A percentile compares a stretch with the other conserved stretches of the same genome.
phyloP scores from a whole-genome alignment of 2,329 filamentous ascomycete genomes.

The Colletotrichum sojae region DNA sequence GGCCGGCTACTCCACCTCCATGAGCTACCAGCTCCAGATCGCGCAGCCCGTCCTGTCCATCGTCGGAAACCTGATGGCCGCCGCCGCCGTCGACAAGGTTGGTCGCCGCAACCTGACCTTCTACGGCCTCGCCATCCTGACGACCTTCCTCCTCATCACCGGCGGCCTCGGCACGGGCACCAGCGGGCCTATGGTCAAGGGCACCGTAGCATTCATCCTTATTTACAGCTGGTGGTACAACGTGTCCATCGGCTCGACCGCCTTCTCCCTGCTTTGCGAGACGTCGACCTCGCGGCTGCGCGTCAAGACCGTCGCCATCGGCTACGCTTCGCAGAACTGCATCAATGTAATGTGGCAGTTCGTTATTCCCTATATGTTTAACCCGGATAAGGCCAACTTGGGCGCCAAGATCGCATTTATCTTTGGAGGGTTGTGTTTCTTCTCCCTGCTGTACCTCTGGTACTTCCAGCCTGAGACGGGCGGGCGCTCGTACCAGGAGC shows the following conservation, averaged over 20 bases:
- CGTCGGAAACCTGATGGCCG: constrained; percentile 57
- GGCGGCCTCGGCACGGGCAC: constrained; percentile 53
- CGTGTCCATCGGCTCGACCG: constrained; percentile 57
- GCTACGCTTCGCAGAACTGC: constrained; percentile 50
- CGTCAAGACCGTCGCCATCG: constrained; percentile 57
- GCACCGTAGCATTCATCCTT: constrained; percentile 53
- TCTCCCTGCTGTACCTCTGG: constrained; percentile 50
- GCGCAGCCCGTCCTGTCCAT: constrained; percentile 56
- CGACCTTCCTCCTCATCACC: constrained; percentile 56
- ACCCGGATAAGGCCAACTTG: constrained; percentile 48
- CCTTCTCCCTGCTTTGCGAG: constrained; percentile 56
- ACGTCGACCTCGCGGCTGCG: constrained; percentile 54
- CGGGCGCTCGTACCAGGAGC: constrained; percentile 45
- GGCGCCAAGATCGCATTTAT: constrained; percentile 58
- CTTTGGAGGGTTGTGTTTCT: constrained; percentile 52
- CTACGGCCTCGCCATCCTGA: constrained; percentile 52
- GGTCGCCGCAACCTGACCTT: constrained; percentile 54
- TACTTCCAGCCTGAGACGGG: constrained; percentile 55
- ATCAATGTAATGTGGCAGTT: constrained; percentile 42
- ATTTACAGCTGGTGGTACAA: constrained; percentile 57
- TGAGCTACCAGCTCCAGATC: constrained; percentile 56
- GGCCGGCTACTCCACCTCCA: constrained; percentile 54
- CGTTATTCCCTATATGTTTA: constrained; percentile 44
- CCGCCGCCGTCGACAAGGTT: constrained; percentile 53
- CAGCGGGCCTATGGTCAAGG: constrained; percentile 40